Evolutionary conservation across 2,329 filamentous ascomycete genomes (phyloP), one percentile per base, ranked within the genome.

Genomic region (Fusarium sublunatum): DNA sequence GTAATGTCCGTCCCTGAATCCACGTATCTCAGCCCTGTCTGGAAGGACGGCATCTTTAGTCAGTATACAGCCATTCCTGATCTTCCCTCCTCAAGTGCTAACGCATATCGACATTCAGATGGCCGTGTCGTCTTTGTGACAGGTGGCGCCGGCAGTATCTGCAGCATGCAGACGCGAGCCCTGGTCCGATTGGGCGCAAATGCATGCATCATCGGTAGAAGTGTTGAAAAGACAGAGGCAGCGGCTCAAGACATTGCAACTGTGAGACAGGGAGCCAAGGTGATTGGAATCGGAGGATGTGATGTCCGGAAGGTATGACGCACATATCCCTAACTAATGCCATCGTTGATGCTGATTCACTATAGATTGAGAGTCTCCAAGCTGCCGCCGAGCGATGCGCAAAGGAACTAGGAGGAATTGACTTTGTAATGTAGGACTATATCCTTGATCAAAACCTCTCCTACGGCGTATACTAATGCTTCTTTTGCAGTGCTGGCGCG

Each of bases 51-150:
- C 64, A 89, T 97, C 64, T 97, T 97, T 75, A 86, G 92, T 95
- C 77, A 66, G 83, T 64, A 9, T 10, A 25, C 3, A 26, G 2
- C n/a, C 11, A 32, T n/a, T 12, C 5, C 13, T n/a, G 5, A 12
- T 31, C 6, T 13, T 10, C 31, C 22, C 7, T 15, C 15, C 6
- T n/a, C 8, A 19, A 42, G 38, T 15, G 15, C 49, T 66, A 19
- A 70, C 29, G 25, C 15, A 32, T 26, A n/a, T 15, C n/a, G 25
- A 24, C 8, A 8, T 41, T 11, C 70, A 96, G 92, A 89, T 63
- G 88, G 89, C 74, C 94, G 95, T 72, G 93, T 98, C 40, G 86
- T 94, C 68, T 97, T 98, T 78, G 96, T 96, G 72, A 99, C 95
- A 4, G 95, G 95, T 56, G 95, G 95, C 48, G 93, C 93, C 6